Percentiles rank a stretch among this genome's conserved stretches.
Conservation (phyloP, 331 rosid genomes). For the Ulmus americana region DNA sequence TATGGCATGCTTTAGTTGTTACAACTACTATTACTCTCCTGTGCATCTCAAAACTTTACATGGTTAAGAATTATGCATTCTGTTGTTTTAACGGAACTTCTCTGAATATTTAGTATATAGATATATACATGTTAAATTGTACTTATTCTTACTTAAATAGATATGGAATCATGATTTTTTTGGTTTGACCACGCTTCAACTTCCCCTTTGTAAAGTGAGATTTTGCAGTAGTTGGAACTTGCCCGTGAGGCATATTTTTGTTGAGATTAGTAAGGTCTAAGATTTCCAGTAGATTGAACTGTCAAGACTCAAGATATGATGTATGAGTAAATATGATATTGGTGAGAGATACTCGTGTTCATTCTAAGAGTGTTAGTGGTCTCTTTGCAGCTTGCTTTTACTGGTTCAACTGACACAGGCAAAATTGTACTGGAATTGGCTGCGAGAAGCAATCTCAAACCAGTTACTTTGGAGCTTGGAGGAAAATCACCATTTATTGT, state of each 20-base stretch:
- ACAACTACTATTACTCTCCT: not conserved
- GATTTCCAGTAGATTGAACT: not conserved
- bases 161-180: no score
- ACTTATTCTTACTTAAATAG: no score
- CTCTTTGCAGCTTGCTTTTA: constrained; percentile 78
- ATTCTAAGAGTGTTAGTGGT: constrained; percentile 4
- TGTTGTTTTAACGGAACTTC: no score
- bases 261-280: not conserved
- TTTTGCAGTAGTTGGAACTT: not conserved
- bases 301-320: no score
- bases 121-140: no score
- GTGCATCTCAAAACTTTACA: not conserved
- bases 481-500: constrained; percentile 92
- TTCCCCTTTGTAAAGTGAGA: no score
- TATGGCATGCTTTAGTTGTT: constrained; percentile 13
- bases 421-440: constrained; percentile 59
- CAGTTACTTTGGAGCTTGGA: constrained; percentile 83
- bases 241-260: not conserved
- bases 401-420: constrained; percentile 82
- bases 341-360: not conserved
- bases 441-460: constrained; percentile 76
- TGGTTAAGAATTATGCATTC: no score
- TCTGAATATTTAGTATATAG: no score
- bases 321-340: not conserved
- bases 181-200: no score